Conservation (phyloP, 192 early-diverging fungal species). For the Helicostylum pulchrum region DNA sequence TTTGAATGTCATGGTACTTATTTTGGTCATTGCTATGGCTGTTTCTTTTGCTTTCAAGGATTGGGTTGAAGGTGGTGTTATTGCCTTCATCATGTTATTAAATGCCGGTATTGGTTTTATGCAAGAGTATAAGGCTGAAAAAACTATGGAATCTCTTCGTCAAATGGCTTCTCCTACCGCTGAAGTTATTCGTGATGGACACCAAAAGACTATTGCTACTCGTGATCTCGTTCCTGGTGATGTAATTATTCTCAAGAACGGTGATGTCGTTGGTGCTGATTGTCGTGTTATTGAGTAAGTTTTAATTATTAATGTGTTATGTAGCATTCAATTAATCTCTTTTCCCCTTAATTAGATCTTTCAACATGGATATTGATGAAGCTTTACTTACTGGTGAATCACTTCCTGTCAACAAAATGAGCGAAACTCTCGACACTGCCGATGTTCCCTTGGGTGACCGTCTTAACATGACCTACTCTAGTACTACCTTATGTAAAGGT, state of each 20-base stretch:
- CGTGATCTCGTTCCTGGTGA: constrained; percentile 87
- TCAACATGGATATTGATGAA: constrained; percentile 94
- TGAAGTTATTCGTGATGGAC: constrained; percentile 84
- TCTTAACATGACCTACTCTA: constrained; percentile 89
- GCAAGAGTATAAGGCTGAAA: constrained; percentile 94
- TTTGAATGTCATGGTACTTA: constrained; percentile 60
- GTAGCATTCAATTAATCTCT: too few species aligned
- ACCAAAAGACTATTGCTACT: constrained; percentile 68
- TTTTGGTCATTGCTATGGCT: constrained; percentile 59
- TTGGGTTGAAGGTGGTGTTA: constrained; percentile 71
- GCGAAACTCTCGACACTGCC: constrained; percentile 60
- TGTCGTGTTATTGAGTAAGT: constrained; percentile 62
- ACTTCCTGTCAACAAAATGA: constrained; percentile 74
- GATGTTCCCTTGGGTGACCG: constrained; percentile 85
- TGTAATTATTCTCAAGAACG: constrained; percentile 87
- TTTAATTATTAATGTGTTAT: too few species aligned
- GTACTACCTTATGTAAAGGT: constrained; percentile 85
- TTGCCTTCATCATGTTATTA: constrained; percentile 77
- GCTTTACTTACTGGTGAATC: constrained; percentile 91
- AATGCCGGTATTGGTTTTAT: constrained; percentile 93
- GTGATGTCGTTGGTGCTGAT: constrained; percentile 93
- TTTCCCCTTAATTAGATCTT: constrained; percentile 51
- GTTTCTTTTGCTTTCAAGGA: constrained; percentile 67
- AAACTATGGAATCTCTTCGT: constrained; percentile 90
- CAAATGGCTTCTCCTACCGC: constrained; percentile 85